Conservation (phyloP, 163 green algal genomes). For the Scenedesmus sp. region DNA sequence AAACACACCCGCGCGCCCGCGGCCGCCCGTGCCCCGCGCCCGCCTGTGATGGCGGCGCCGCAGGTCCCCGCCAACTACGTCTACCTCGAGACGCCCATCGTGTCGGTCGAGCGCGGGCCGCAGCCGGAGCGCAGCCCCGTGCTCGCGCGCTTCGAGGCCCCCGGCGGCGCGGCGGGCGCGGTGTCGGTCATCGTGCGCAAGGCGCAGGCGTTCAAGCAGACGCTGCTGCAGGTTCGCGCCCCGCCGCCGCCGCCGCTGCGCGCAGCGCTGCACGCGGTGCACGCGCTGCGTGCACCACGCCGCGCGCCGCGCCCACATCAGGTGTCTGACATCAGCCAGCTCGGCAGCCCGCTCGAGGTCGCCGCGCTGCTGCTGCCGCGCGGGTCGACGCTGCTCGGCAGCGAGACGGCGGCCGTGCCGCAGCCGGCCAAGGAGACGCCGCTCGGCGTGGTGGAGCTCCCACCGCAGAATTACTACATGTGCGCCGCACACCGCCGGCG, state of each 20-base stretch:
- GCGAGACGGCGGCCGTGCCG: constrained; percentile 7
- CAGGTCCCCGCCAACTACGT: constrained; percentile 22
- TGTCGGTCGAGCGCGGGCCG: constrained; percentile 14
- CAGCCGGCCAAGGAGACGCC: constrained; percentile 49
- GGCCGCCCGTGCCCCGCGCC: no score
- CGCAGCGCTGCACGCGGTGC: no score
- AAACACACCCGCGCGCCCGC: no score
- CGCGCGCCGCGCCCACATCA: no score
- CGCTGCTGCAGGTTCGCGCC: constrained; percentile 42
- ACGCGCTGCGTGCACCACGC: no score
- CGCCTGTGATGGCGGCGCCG: no score
- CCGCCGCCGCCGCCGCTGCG: no score
- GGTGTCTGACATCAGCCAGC: constrained; percentile 49
- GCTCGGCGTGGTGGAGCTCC: constrained; percentile 50
- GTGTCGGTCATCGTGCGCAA: constrained; percentile 28
- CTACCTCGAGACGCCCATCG: constrained; percentile 11
- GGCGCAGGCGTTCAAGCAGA: constrained; percentile 38
- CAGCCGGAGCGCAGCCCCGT: constrained; percentile 39
- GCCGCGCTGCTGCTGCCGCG: constrained; percentile 54
- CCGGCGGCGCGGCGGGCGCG: background rate
- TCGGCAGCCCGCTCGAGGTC: constrained; percentile 43
- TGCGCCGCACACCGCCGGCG: constrained; percentile 5
- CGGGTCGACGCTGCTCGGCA: constrained; percentile 44
- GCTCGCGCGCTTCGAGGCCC: constrained; percentile 25
- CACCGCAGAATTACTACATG: constrained; percentile 58